Base-by-base conservation (phyloP, 2,329 filamentous ascomycete genomes). In the Fulvia fulva region DNA sequence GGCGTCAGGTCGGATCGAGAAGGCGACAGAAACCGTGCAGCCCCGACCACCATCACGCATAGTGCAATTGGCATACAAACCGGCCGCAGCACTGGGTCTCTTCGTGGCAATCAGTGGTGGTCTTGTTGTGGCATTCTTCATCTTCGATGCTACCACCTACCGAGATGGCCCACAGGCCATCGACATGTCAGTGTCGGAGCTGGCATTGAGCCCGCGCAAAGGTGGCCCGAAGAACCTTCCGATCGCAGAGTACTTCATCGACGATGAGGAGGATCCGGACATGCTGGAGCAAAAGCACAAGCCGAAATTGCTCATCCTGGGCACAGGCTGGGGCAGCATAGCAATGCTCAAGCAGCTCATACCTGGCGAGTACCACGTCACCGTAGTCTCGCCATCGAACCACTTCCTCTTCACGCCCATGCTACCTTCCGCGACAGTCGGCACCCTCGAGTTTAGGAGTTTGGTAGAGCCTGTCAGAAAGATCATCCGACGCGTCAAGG, bases 361-460 rank as follows among this genome's bases (percentile, higher is more conserved):
- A 62, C 87, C 91, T 0, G 90, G 92, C 12, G 90, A 97, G 67
- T 99, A 97, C 72, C 92, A 99, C 74, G 87, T 99, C 65, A 97
- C 93, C 4, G 88, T 99, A 41, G 88, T 99, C 45, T 96, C 91
- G 12, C 93, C 94, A 0, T 89, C 89, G 34, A 97, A 97, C 70
- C 96, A 97, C 77, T 99, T 99, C 77, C 78, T 99, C 30, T 99
- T 99, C 75, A 99, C 94, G 1, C 94, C 94, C 0, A 97, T 99
- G 92, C 81, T 99, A 45, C 94, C 94, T 1, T 96, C 91, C 32
- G 95, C 94, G 7, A 99, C 95, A 0, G 94, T 99, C 5, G 95
- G 95, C 12, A 99, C 94, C 0, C 80, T 99, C 30, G 93, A 96
- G 71, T 79, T 97, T 68, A 83, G 93, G 64, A 96, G 91, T 51